Evolutionary conservation across 441 rosid genomes (phyloP), one percentile per base, ranked within the genome.

Genomic region (Populus hybrid): DNA sequence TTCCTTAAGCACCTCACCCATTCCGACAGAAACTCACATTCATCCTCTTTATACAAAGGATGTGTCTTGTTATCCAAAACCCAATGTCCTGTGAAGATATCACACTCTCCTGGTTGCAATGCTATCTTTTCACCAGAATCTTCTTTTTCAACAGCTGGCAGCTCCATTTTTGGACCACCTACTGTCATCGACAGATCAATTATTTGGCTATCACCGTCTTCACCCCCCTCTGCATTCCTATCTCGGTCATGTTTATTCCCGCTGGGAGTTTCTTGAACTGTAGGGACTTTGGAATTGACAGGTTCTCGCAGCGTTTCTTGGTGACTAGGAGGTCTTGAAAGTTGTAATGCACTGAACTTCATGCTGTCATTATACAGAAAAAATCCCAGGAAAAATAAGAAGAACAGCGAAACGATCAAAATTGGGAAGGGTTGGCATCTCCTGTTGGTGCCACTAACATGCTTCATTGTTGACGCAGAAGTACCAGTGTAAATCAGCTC

Each of bases 321-420:
- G 75, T 81, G 76, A 50, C 73, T 88, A 1, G 54, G 54, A 0
- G 92, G 86, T 82, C 85, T 77, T 0, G 98, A 90, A 81, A 93
- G 89, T 24, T 98, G 94, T 50, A 90, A 93, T 76, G 95, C 97
- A 0, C 90, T 90, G 66, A 97, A 92, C 75, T 92, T 95, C 72
- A 91, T 93, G 74, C 92, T 92, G 79, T 95, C 99, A 69, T 92
- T 91, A 81, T 93, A 95, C 90, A 95, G 90, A 88, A 95, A 93
- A 66, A 90, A 82, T 32, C 95, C 97, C 36, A 95, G 92, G 59
- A 95, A 85, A 50, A 94, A 88, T 1, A 92, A 79, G 7, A 97
- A 89, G 83, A 89, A 88, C 54, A 90, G 54, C 6, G 18, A 12
- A 12, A 46, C 18, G 18, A 46, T 46, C 54, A 46, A 14, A 46